Evolutionary conservation across 306 rosid species (phyloP), one percentile per base, ranked within the genome.

Genomic region (Boehmeria nivea): DNA sequence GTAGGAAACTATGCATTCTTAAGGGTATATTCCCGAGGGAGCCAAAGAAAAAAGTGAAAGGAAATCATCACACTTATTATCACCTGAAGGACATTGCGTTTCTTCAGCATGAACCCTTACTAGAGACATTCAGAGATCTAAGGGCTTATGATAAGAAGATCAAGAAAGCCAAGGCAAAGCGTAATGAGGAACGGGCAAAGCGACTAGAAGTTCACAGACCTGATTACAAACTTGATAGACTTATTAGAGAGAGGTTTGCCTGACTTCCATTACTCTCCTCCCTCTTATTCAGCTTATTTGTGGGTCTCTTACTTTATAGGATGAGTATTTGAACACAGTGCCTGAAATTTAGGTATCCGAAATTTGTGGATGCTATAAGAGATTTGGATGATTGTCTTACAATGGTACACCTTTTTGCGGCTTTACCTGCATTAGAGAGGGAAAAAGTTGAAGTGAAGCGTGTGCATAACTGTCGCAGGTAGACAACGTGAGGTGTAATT

Each of bases 351-450:
- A 90, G 95, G 78, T 91, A 91, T 66, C 96, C 98, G 0, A 91
- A 79, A 25, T 91, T 87, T 59, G 68, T 87, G 12, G 96, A 84
- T 69, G 99, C 96, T 16, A 83, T 91, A 9, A 77, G 99, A 66
- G 99, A 91, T 69, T 67, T 87, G 78, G 99, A 91, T 43, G 98
- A 91, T 60, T 91, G 96, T 66, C 89, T 91, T 58, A 73, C 94
- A 0, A 75, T 85, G 86, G 89, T 84, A 54, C 99, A 91, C 72
- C 99, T 87, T 39, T 91, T 87, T 69, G 96, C 96, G 1, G 82
- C 93, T 49, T 73, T 91, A 54, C 99, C 99, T 43, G 83, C 95
- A 8, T 55, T 65, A 36, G 93, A 82, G 76, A 70, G 75, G 65
- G 76, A 78, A 42, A 84, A 81, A 48, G 70, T 91, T 78, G 93